Evolutionary conservation across 176 grass and related monocot genomes (phyloP).

Genomic region (Lolium rigidum): DNA sequence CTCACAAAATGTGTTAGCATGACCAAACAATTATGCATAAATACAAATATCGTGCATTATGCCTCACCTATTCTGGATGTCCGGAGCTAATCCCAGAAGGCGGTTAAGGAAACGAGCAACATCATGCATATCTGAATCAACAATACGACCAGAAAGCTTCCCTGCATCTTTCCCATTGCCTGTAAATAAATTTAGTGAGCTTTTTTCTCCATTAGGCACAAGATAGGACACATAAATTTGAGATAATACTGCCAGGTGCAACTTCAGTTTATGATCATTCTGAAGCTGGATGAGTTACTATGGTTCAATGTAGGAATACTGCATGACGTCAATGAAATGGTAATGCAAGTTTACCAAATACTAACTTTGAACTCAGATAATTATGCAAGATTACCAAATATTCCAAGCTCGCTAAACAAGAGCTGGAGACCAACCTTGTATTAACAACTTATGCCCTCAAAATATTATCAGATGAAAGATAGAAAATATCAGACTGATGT

Average conservation of each 20-base stretch:
- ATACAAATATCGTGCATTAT: slow-evolving; percentile 9
- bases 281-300: background rate
- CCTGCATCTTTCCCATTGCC: slow-evolving; percentile 80
- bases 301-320: background rate
- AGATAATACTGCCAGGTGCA: slow-evolving; percentile 23
- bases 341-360: slow-evolving; percentile 17
- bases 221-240: background rate
- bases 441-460: slow-evolving; percentile 5
- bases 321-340: slow-evolving; percentile 20
- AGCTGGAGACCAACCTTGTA: background rate
- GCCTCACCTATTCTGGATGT: slow-evolving; percentile 89
- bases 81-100: slow-evolving; percentile 83
- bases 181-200: slow-evolving; percentile 49
- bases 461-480: slow-evolving; percentile 10
- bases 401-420: slow-evolving; percentile 10
- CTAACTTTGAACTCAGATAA: slow-evolving; percentile 25
- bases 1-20: slow-evolving; percentile 45
- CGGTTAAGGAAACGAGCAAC: slow-evolving; percentile 98
- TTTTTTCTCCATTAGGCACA: slow-evolving; percentile 20
- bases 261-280: slow-evolving; percentile 34
- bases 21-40: slow-evolving; percentile 1
- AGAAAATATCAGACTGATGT: background rate
- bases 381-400: slow-evolving; percentile 22
- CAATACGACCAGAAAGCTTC: slow-evolving; percentile 87
- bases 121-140: slow-evolving; percentile 97